phyloP scores from a whole-genome alignment of 1,284 basidiomycete genomes.

The Schizophyllum commune region DNA sequence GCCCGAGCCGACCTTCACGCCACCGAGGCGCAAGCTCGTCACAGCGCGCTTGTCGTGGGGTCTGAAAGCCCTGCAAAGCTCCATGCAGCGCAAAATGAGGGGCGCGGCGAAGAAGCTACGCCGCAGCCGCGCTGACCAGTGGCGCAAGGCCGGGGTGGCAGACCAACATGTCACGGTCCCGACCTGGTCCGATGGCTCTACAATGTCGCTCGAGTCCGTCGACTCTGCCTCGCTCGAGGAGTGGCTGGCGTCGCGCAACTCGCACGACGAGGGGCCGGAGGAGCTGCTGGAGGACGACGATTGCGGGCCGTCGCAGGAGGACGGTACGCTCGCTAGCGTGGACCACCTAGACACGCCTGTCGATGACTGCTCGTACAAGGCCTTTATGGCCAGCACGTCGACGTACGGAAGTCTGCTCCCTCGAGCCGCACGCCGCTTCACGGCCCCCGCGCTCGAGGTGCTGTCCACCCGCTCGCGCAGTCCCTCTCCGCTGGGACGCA shows the following conservation, averaged over 20 bases:
- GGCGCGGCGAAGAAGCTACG: neutral
- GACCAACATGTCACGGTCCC: neutral
- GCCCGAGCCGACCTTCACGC: neutral
- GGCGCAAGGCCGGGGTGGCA: neutral
- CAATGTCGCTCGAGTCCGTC: neutral
- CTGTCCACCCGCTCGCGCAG: neutral
- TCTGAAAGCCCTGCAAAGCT: neutral
- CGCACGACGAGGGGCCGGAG: neutral
- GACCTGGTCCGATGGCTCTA: neutral
- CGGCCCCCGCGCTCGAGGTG: neutral
- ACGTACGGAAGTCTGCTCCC: neutral
- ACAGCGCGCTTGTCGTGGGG: neutral
- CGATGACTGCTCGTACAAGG: neutral
- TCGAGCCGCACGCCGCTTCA: neutral
- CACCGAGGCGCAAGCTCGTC: neutral
- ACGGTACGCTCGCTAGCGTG: too few species aligned
- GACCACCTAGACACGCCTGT: neutral
- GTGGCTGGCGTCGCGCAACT: neutral
- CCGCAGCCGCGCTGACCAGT: neutral
- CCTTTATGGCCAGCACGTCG: neutral
- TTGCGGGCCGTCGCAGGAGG: neutral
- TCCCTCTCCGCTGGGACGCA: neutral
- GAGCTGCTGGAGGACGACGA: neutral
- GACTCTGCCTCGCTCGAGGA: neutral
- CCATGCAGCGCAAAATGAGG: neutral